A percentile compares a stretch with the other conserved stretches of the same genome.
phyloP scores from a whole-genome alignment of 768 basidiomycete species.

The Boletus sensibilis region DNA sequence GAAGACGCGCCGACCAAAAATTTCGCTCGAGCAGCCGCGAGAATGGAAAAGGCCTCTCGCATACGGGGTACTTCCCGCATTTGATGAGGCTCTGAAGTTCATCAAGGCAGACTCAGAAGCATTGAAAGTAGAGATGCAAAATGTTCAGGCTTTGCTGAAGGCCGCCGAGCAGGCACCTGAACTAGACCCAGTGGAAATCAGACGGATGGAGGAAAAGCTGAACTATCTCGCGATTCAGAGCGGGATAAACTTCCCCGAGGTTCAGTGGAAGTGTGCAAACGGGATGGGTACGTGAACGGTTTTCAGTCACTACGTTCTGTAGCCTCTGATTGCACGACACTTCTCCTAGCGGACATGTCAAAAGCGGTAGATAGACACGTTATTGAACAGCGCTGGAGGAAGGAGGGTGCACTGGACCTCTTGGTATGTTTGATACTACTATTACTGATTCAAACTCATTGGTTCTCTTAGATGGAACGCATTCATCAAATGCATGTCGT shows the following conservation, averaged over 20 bases:
- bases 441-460: background rate
- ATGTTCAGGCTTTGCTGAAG: slow-evolving; percentile 20
- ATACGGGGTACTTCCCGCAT: slow-evolving; percentile 66
- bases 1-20: slow-evolving; percentile 46
- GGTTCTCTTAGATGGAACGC: slow-evolving; percentile 75
- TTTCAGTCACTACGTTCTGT: background rate
- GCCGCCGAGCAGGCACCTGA: slow-evolving; percentile 25
- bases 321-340: background rate
- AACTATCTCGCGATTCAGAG: slow-evolving; percentile 74
- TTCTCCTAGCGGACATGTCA: slow-evolving; percentile 58
- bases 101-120: slow-evolving; percentile 59
- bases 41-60: slow-evolving; percentile 66
- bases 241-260: slow-evolving; percentile 78
- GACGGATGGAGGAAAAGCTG: slow-evolving; percentile 47
- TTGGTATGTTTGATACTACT: slow-evolving; percentile 45
- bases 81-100: slow-evolving; percentile 79
- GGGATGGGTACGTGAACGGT: slow-evolving; percentile 63
- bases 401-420: slow-evolving; percentile 79
- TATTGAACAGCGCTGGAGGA: slow-evolving; percentile 81
- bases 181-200: slow-evolving; percentile 38
- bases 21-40: slow-evolving; percentile 50
- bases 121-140: slow-evolving; percentile 37
- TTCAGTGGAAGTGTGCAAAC: slow-evolving; percentile 74
- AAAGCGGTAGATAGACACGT: slow-evolving; percentile 74
- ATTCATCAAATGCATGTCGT: slow-evolving; percentile 88